A percentile compares a stretch with the other conserved stretches of the same genome.
phyloP scores from a whole-genome alignment of 129 eudicot species.

The Sambucus nigra region DNA sequence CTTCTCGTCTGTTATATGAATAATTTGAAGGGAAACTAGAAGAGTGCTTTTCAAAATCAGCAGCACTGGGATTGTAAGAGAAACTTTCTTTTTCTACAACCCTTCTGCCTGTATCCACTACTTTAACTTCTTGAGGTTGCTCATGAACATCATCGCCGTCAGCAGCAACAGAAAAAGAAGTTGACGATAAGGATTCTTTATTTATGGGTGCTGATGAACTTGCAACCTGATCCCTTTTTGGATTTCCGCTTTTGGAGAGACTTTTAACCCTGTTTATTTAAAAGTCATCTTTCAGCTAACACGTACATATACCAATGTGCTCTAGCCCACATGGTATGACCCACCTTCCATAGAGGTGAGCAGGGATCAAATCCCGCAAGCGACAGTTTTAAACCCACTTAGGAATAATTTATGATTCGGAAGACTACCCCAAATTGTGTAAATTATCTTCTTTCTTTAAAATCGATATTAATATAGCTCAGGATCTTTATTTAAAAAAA shows the following conservation, averaged over 20 bases:
- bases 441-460: too few relatives aligned
- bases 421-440: too few relatives aligned
- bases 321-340: too few relatives aligned
- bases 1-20: constrained; percentile 42
- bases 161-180: constrained; percentile 30
- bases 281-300: neutral
- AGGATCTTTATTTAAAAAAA: too few relatives aligned
- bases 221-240: constrained; percentile 60
- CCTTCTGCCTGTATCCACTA: constrained; percentile 46
- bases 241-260: constrained; percentile 74
- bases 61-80: constrained; percentile 27
- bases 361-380: too few relatives aligned
- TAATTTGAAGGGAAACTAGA: constrained; percentile 41
- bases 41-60: constrained; percentile 49
- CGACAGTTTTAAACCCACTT: too few relatives aligned
- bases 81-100: constrained; percentile 45
- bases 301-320: neutral
- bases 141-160: constrained; percentile 56
- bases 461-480: too few relatives aligned
- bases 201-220: constrained; percentile 35
- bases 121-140: constrained; percentile 46
- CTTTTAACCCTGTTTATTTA: constrained; percentile 66
- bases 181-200: constrained; percentile 47
- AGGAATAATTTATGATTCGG: too few relatives aligned
- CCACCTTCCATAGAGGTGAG: too few relatives aligned